Percentiles rank a stretch among this genome's conserved stretches.
Evolutionary conservation across 305 asterid species (phyloP).

Genomic region (Euphrasia arctica): DNA sequence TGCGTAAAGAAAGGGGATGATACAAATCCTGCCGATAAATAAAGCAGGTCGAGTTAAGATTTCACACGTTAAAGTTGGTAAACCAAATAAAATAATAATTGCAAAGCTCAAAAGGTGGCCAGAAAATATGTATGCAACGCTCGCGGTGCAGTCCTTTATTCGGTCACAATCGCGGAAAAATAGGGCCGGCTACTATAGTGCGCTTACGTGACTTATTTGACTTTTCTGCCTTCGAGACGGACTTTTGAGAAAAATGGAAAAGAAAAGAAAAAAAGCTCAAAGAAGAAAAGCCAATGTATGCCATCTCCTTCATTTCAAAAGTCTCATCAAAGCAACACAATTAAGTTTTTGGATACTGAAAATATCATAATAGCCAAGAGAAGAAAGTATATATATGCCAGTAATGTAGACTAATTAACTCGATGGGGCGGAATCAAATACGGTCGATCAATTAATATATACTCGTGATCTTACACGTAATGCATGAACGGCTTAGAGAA

Average conservation of each 20-base stretch:
- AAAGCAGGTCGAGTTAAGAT: conserved; percentile 18
- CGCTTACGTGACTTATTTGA: conserved; percentile 18
- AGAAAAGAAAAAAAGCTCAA: neutral
- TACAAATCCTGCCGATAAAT: conserved; percentile 32
- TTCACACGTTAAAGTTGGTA: conserved; percentile 18
- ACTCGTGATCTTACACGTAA: neutral
- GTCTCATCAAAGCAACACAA: neutral
- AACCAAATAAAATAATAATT: neutral
- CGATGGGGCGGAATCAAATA: neutral
- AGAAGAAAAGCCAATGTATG: neutral
- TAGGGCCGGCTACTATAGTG: conserved; percentile 1
- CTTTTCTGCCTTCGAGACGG: conserved; percentile 11
- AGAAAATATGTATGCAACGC: conserved; percentile 4
- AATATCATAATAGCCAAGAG: neutral
- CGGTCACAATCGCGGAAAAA: conserved; percentile 3
- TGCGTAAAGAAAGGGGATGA: neutral
- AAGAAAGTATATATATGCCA: neutral
- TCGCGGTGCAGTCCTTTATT: conserved; percentile 2
- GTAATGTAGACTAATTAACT: too few species aligned
- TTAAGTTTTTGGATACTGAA: neutral
- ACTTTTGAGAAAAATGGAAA: neutral
- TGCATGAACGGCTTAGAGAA: neutral
- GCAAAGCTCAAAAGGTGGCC: neutral
- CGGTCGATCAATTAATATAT: neutral
- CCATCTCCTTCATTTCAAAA: neutral